These are phyloP conservation scores for Knoxdaviesia capensis DNA, from an alignment of 2,329 filamentous ascomycete genomes.

Conservation along the genomic window DNA sequence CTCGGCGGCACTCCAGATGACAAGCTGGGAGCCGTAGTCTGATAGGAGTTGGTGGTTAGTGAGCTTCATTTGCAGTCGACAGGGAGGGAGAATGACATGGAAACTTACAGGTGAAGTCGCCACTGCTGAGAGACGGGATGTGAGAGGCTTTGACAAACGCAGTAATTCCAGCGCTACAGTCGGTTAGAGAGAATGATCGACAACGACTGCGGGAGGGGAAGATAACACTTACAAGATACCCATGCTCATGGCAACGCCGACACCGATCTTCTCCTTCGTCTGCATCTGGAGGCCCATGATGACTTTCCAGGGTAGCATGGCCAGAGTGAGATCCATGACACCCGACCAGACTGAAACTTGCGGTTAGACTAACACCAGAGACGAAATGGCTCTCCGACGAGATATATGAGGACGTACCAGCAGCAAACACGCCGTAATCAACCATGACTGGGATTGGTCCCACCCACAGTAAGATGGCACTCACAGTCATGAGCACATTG, in stretches of 20 bases:
- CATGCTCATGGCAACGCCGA: slow-evolving; percentile 20
- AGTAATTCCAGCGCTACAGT: slow-evolving; percentile 11
- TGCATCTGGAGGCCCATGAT: slow-evolving; percentile 19
- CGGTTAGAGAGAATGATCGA: neutral
- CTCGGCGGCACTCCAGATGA: slow-evolving; percentile 8
- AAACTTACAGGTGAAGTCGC: slow-evolving; percentile 6
- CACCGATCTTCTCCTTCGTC: slow-evolving; percentile 18
- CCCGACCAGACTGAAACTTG: slow-evolving; percentile 12
- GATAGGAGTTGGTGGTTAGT: slow-evolving; percentile 1
- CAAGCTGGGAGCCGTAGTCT: slow-evolving; percentile 7
- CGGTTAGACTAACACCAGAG: neutral
- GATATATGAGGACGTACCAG: slow-evolving; percentile 2
- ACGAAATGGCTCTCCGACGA: neutral
- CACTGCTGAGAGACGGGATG: slow-evolving; percentile 7
- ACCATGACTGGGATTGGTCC: slow-evolving; percentile 1
- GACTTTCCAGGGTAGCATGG: slow-evolving; percentile 19
- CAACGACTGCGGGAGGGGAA: neutral
- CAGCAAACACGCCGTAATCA: slow-evolving; percentile 6
- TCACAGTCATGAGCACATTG: slow-evolving; percentile 8
- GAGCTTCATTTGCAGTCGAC: neutral
- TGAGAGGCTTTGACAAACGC: slow-evolving; percentile 13
- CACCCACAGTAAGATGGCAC: slow-evolving; percentile 7
- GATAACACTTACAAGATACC: slow-evolving; percentile 16
- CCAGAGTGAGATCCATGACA: slow-evolving; percentile 18
- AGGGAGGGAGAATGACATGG: slow-evolving; percentile 1